Base-by-base conservation (phyloP, 1,284 basidiomycete species). In the Moniliella sp. region DNA sequence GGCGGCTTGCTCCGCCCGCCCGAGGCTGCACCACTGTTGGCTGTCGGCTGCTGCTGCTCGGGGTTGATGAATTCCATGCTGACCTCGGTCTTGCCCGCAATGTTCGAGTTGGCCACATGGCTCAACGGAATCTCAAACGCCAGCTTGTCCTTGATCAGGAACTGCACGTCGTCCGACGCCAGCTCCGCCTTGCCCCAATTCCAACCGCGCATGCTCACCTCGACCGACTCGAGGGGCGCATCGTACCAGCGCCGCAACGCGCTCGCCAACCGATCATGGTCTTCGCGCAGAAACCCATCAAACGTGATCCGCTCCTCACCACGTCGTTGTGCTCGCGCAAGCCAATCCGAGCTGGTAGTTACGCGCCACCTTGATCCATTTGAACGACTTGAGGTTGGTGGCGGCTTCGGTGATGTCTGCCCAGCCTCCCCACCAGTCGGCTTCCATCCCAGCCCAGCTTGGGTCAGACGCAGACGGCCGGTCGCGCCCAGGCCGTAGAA, bases 81-180 rank as follows among this genome's bases (percentile, higher is more conserved):
- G 12, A 99, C 91, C 62, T 99, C 91, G 11, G 84, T 91, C 45
- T 81, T 80, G 23, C 81, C 81, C 9, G 84, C 83, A 55, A 97
- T 94, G 65, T 94, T 94, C 28, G 86, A 91, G 65, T 99, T 99
- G 49, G 80, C 78, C 30, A 97, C 81, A 43, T 76, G 67, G 19
- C 70, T 66, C 15, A 97, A 68, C 1, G 91, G 86, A 5, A 99
- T 67, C 51, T 93, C 83, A 54, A 99, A 97, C 0, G 81, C 71
- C 0, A 77, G 76, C 63, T 78, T 83, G 47, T 82, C 82, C 3
- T 80, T 77, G 2, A 94, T 76, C 26, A 80, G 66, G 62, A 97
- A 99, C 69, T 82, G 78, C 45, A 97, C 83, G 53, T 88, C 81
- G 2, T 80, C 80, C 25, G 46, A 48, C 31, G 40, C 50, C 25